Percentiles rank a stretch among this genome's conserved stretches.
Evolutionary conservation across 2,329 filamentous ascomycete species (phyloP).

Genomic region (Fusarium nygamai): DNA sequence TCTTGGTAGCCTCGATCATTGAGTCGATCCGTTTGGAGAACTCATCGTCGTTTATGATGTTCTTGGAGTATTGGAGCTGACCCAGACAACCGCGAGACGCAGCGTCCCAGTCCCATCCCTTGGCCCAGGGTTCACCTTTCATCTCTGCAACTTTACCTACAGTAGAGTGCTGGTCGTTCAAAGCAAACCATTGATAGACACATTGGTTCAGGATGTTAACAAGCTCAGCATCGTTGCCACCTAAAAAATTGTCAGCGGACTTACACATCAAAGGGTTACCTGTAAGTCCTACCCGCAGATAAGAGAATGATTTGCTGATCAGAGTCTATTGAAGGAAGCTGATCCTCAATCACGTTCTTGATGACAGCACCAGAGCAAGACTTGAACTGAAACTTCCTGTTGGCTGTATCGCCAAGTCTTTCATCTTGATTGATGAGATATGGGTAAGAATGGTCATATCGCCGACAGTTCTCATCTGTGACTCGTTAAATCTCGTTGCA

Average conservation of each 20-base stretch:
- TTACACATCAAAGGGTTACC: accelerated
- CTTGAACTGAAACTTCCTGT: background rate
- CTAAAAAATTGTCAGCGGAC: background rate
- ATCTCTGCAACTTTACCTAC: background rate
- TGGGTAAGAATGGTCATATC: conserved; percentile 14
- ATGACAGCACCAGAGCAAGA: background rate
- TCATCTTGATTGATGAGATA: background rate
- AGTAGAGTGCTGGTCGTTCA: background rate
- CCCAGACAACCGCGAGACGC: background rate
- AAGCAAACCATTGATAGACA: conserved; percentile 7
- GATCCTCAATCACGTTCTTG: background rate
- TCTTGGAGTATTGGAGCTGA: background rate
- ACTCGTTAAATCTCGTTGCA: background rate
- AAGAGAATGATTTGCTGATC: background rate
- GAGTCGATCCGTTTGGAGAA: background rate
- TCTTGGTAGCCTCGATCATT: conserved; percentile 2
- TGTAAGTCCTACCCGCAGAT: background rate
- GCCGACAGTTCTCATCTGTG: background rate
- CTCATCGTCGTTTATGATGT: background rate
- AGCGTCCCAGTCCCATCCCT: background rate
- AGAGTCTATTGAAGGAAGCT: background rate
- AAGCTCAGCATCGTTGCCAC: conserved; percentile 15
- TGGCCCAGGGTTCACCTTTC: background rate
- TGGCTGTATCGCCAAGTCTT: background rate
- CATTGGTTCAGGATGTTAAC: conserved; percentile 12